Base-by-base conservation (phyloP, 345 rosid species). In the Eucalyptus leucophloia region DNA sequence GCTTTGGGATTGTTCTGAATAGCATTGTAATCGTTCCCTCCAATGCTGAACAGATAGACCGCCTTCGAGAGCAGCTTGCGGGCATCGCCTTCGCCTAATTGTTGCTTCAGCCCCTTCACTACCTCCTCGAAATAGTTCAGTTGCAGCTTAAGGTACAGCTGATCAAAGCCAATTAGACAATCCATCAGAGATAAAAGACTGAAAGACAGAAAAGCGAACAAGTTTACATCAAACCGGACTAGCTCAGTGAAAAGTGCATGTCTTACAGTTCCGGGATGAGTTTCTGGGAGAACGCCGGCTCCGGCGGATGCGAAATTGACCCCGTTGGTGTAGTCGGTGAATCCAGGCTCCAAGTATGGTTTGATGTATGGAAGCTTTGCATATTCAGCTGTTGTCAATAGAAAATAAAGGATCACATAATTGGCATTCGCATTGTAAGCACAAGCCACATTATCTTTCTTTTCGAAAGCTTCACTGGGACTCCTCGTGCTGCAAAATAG, bases 251-350 rank as follows among this genome's bases (percentile, higher is more conserved):
- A 40, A 77, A 37, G 83, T 37, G 83, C 28, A 19, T 37, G 16
- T 37, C 89, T 34, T 90, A 86, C 92, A 1, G 65, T 37, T 88
- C 88, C 88, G 2, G 56, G 83, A 77, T 88, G 24, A 56, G 53
- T 88, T 51, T 42, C 87, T 0, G 49, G 51, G 26, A 91, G 90
- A 88, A 88, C 90, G 40, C 88, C 77, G 3, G 88, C 92, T 19
- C 92, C 94, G 4, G 88, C 90, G 1, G 89, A 88, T 5, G 92
- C 92, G 45, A 92, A 91, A 88, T 88, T 92, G 23, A 82, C 92
- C 37, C 92, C 94, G 54, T 58, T 26, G 19, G 47, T 40, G 47
- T 89, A 90, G 7, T 72, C n/a, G 26, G 72, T 85, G 80, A 30
- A 72, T 8, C 80, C 72, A 0, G 93, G 90, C 21, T 92, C 67